phyloP scores from a whole-genome alignment of 441 rosid species.

The Omphalea diandra region DNA sequence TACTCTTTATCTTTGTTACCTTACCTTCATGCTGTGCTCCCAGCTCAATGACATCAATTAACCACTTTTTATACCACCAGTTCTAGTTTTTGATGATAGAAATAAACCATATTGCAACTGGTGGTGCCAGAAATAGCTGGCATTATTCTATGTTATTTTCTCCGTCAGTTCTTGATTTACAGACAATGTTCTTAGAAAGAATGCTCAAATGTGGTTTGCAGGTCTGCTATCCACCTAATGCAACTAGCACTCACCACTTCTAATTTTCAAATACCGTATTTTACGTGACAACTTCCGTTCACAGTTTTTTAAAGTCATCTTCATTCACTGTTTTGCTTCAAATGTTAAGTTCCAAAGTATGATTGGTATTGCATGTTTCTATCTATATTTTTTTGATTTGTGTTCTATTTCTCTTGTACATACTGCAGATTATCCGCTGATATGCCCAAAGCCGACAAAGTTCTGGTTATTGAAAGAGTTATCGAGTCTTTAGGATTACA shows the following conservation, averaged over 20 bases:
- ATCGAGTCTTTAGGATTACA: slow-evolving; percentile 88
- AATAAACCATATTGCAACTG: neutral
- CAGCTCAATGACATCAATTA: neutral
- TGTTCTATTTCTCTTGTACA: slow-evolving; percentile 15
- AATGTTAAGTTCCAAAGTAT: slow-evolving; percentile 9
- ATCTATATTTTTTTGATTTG: slow-evolving; percentile 14
- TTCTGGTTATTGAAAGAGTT: slow-evolving; percentile 89
- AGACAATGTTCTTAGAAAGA: neutral
- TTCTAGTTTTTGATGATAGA: neutral
- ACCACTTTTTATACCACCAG: neutral
- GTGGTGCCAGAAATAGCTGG: neutral
- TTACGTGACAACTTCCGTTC: slow-evolving; percentile 1
- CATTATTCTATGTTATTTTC: neutral
- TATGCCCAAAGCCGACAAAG: slow-evolving; percentile 75
- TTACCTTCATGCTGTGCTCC: neutral
- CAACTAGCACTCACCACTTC: neutral
- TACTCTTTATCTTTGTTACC: neutral
- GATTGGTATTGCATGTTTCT: slow-evolving; percentile 9
- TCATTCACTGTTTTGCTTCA: neutral
- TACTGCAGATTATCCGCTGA: slow-evolving; percentile 62
- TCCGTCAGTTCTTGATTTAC: neutral
- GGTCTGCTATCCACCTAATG: neutral
- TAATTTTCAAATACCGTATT: neutral
- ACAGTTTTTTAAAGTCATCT: neutral
- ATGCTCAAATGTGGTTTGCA: neutral